Evolutionary conservation across 1,284 basidiomycete genomes (phyloP), one percentile per base, ranked within the genome.

Genomic region (Coniferiporia sulphurascens): DNA sequence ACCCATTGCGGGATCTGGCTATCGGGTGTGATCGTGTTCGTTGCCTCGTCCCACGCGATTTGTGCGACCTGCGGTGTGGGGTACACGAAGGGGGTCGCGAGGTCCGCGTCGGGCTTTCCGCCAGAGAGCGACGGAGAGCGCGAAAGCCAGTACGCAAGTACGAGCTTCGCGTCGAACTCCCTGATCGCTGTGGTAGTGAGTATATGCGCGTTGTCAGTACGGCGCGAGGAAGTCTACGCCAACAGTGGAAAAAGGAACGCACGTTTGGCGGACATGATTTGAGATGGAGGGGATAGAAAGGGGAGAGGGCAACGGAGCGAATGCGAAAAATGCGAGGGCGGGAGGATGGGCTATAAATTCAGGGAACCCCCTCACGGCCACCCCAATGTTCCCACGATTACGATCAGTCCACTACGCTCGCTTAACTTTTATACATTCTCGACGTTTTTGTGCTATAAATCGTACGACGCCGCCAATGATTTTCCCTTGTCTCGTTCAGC

Each of bases 101-200:
- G 77, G 56, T 76, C 71, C 4, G 81, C 79, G 56, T 78, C 56
- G 49, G 65, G 67, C 63, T 54, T 65, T 13, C 63, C 55, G 62
- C 68, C 68, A 56, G 77, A 76, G 62, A 80, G 76, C 19, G 87
- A 73, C 27, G 93, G 90, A 32, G 92, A 89, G 64, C 92, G 86
- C 73, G 90, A 85, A 65, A 97, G 87, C 93, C 93, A 95, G 81
- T 96, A 95, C 52, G 91, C 91, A 52, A 96, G 81, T 64, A 96
- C 81, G 67, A 95, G 89, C 81, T 97, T 97, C 67, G 93, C 93
- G 72, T 95, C 93, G 80, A 92, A 95, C 79, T 95, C 92, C 72
- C 90, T 87, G 77, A 95, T 94, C 68, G 92, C 91, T 93, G 62
- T 55, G 21, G 56, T 27, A 5, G 27, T 27, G 27, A 27, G 43